Base-by-base conservation (phyloP, 257 asterid genomes). In the Misopates orontium region DNA sequence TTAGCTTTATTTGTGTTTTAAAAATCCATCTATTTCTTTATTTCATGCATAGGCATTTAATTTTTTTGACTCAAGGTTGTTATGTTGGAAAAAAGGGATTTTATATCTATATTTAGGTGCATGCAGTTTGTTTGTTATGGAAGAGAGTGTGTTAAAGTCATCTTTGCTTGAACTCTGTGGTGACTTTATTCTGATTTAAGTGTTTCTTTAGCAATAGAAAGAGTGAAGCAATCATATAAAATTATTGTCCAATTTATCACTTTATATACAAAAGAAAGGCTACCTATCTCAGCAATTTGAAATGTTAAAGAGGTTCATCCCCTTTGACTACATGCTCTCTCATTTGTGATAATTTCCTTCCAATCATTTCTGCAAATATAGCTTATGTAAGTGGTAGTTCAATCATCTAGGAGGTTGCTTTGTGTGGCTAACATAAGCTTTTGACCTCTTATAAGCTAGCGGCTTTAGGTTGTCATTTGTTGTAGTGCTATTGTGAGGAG, bases 151-250 rank as follows among this genome's bases (percentile, higher is more conserved):
- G 50, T 62, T 54, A 49, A 58, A 62, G 52, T 63, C 57, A 76
- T 65, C 81, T 72, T 79, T 79, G 78, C 78, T 75, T 75, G 60
- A 75, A 60, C 70, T 62, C 15, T 69, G 56, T 53, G 73, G 78
- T 75, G 55, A 45, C 63, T 66, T 68, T 68, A 62, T 80, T 74
- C 61, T 64, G 71, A 58, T 73, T 28, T 25, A 73, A 67, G 69
- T 64, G 44, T 68, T 59, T 62, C 44, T 76, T 71, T 58, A 67
- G 16, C 48, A 40, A 67, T 70, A 24, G 56, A 39, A 54, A 57
- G 63, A 36, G 24, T 66, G 20, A 66, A 66, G 63, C 62, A 66
- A 54, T 66, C 42, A 10, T n/a, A 12, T 54, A 66, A 55, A 41
- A 40, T 66, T n/a, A 15, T 28, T 36, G 54, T 17, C 16, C 14